phyloP scores from a whole-genome alignment of 345 rosid species.

The Brassica cretica region DNA sequence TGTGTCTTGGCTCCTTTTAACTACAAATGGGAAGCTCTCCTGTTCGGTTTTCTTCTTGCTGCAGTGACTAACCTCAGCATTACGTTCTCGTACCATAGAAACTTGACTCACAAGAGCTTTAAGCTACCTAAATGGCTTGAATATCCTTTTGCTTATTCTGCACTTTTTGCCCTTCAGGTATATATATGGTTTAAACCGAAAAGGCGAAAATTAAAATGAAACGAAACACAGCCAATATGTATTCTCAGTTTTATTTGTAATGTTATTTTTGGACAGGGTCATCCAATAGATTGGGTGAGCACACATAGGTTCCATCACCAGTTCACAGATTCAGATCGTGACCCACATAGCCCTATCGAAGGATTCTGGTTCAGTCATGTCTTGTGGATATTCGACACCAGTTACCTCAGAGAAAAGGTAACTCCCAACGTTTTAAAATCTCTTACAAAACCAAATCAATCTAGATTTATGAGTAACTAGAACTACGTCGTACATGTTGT shows the following conservation, averaged over 20 bases:
- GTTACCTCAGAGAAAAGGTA: conserved; percentile 34
- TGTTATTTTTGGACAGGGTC: conserved; percentile 21
- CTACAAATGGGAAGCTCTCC: conserved; percentile 39
- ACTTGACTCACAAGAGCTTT: conserved; percentile 40
- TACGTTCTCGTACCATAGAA: conserved; percentile 44
- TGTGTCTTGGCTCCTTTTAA: conserved; percentile 33
- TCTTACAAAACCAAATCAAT: neutral
- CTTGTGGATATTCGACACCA: conserved; percentile 38
- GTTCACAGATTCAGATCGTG: conserved; percentile 39
- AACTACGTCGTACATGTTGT: neutral
- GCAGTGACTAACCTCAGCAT: conserved; percentile 28
- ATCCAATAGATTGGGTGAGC: conserved; percentile 44
- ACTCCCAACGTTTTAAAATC: neutral
- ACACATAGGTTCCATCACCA: conserved; percentile 43
- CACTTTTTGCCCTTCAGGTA: conserved; percentile 41
- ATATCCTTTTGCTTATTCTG: conserved; percentile 38
- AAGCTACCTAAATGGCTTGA: conserved; percentile 45
- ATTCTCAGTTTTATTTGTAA: neutral
- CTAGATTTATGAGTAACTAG: neutral
- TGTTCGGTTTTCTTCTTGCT: conserved; percentile 20
- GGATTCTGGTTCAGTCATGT: conserved; percentile 44
- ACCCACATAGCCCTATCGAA: conserved; percentile 43
- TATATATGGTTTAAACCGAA: neutral
- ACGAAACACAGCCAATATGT: neutral
- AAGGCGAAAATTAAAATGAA: neutral